These are phyloP conservation scores for Arctium minus DNA, from an alignment of 129 eudicot genomes.

Conservation along the genomic window DNA sequence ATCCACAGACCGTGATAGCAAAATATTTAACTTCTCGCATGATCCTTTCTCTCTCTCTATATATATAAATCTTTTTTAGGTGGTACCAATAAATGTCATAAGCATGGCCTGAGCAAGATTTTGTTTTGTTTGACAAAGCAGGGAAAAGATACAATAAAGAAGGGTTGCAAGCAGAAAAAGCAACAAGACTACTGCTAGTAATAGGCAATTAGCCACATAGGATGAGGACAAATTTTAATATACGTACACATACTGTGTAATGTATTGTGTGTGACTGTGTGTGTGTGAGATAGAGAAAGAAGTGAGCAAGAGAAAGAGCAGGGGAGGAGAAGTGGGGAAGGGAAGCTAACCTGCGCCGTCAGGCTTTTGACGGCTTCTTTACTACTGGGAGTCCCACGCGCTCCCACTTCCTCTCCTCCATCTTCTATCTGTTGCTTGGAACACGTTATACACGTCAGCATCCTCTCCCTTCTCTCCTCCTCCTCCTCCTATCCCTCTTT, in stretches of 20 bases:
- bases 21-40: too few species aligned
- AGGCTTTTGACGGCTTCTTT: constrained; percentile 87
- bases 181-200: constrained; percentile 29
- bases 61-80: neutral
- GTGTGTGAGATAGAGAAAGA: neutral
- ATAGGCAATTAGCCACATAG: constrained; percentile 13
- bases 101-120: constrained; percentile 29
- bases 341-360: constrained; percentile 69
- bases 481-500: neutral
- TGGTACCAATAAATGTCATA: constrained; percentile 31
- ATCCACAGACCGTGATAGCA: too few species aligned
- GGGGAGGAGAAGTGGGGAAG: neutral
- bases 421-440: constrained; percentile 61
- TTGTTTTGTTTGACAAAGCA: constrained; percentile 35
- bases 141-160: constrained; percentile 29
- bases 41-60: too few species aligned
- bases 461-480: constrained; percentile 15
- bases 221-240: constrained; percentile 19
- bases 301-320: neutral
- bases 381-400: constrained; percentile 65
- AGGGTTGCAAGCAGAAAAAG: constrained; percentile 24
- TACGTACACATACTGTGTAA: neutral
- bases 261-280: neutral
- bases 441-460: constrained; percentile 80
- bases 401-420: constrained; percentile 53